These are phyloP conservation scores for Purshia tridentata DNA, from an alignment of 306 rosid species.

Conservation along the genomic window DNA sequence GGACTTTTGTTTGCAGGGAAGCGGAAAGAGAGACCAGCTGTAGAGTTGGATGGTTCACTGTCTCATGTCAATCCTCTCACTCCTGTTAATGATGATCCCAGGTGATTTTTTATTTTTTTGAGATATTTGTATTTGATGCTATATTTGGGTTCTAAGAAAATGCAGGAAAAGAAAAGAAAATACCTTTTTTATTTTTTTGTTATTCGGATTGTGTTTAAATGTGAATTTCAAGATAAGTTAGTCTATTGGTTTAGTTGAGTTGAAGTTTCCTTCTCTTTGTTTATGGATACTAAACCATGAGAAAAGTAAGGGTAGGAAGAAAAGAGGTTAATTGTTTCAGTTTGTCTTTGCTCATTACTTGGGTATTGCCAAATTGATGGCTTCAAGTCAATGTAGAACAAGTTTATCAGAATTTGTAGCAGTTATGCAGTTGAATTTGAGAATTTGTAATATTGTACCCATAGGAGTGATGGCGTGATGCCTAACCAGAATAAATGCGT, in stretches of 20 bases:
- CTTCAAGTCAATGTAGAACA: not conserved
- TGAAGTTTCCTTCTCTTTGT: not conserved
- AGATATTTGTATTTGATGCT: not conserved
- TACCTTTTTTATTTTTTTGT: not conserved
- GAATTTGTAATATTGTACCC: not conserved
- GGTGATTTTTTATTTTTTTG: constrained; percentile 46
- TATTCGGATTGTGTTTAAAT: not conserved
- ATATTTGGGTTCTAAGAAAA: constrained; percentile 3
- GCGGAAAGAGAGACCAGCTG: constrained; percentile 64
- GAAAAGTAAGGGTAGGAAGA: not conserved
- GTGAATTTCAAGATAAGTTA: not conserved
- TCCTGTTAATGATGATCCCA: constrained; percentile 70
- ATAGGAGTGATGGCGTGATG: not conserved
- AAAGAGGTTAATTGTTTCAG: not conserved
- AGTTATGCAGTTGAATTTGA: not conserved
- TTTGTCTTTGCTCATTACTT: not conserved
- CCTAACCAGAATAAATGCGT: not conserved
- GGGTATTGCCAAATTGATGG: not conserved
- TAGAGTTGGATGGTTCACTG: constrained; percentile 41
- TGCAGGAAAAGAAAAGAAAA: not conserved
- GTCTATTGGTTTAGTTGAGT: not conserved
- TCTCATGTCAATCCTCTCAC: constrained; percentile 51
- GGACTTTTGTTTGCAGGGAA: constrained; percentile 53
- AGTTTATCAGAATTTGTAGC: not conserved
- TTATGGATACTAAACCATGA: not conserved